Base-by-base conservation (phyloP, 306 rosid species). In the Vigna mungo region DNA sequence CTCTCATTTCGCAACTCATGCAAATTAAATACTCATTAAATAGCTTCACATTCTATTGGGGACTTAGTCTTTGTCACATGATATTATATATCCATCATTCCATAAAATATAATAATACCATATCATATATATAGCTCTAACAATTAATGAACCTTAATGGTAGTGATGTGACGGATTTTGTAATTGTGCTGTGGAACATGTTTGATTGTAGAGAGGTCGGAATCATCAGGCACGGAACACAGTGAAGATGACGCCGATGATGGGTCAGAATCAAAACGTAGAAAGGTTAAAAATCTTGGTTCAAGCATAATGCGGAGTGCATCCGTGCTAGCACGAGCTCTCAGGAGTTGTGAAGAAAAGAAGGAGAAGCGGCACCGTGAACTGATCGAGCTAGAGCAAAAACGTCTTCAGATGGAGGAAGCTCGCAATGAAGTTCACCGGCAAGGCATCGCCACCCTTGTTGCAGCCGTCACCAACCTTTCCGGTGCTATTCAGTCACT, bases 401-500 rank as follows among this genome's bases (percentile, higher is more conserved):
- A 83, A 23, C 75, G 91, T 68, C 65, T 89, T 56, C 81, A 87
- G 47, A 82, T 87, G 39, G 91, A 89, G 71, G 93, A 89, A 48
- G 30, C 68, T 2, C 81, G 84, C 18, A 85, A 82, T 18, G 88
- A 87, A 43, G 80, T 77, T 27, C 84, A 89, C 55, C 80, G 85
- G 41, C 91, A 85, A 82, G 93, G 91, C 18, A 81, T 89, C 2
- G 80, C 82, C 37, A 81, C 73, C 70, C 83, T 89, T 9, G 91
- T 85, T 0, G 78, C 88, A 14, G 88, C 87, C 9, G 88, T 87
- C 2, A 75, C 89, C 43, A 85, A 87, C 72, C 91, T 89, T 56
- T 89, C 93, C 14, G 90, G 90, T 53, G 85, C 87, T 30, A 86
- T 86, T 81, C 90, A 86, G 9, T 86, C 90, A 58, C 65, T 86